These are phyloP conservation scores for Rhodotorula sphaerocarpa DNA, from an alignment of 768 basidiomycete species.

Conservation along the genomic window DNA sequence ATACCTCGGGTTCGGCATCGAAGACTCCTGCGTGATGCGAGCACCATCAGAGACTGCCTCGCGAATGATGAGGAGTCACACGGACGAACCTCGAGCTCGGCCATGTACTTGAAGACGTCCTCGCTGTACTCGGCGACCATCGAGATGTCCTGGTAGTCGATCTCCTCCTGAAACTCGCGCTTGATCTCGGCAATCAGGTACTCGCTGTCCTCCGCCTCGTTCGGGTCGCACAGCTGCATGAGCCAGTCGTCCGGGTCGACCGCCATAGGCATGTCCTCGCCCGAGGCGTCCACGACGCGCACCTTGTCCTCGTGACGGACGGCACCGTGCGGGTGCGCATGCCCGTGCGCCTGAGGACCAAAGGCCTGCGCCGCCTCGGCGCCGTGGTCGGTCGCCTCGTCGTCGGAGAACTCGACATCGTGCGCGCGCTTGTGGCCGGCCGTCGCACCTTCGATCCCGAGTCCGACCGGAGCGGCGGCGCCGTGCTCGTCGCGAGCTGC, in stretches of 20 bases:
- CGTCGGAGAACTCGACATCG: slow-evolving; percentile 27
- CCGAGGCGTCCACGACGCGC: slow-evolving; percentile 21
- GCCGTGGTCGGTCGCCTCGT: neutral
- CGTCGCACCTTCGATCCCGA: slow-evolving; percentile 5
- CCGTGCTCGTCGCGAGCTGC: neutral
- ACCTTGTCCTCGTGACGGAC: slow-evolving; percentile 31
- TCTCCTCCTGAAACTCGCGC: slow-evolving; percentile 58
- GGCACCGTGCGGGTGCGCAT: neutral
- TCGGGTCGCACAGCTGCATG: slow-evolving; percentile 38
- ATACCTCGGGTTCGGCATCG: slow-evolving; percentile 87
- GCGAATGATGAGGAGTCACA: neutral
- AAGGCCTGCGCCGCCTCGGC: slow-evolving; percentile 4
- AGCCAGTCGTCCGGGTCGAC: slow-evolving; percentile 47
- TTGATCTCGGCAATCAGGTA: slow-evolving; percentile 60
- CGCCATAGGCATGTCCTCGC: neutral
- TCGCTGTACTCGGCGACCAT: slow-evolving; percentile 99
- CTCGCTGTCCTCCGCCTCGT: slow-evolving; percentile 41
- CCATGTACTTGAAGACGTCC: slow-evolving; percentile 96
- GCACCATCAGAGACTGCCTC: neutral
- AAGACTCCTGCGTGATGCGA: slow-evolving; percentile 53
- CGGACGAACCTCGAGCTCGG: slow-evolving; percentile 68
- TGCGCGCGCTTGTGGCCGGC: slow-evolving; percentile 19
- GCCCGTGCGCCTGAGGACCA: neutral
- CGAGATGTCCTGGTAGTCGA: slow-evolving; percentile 71
- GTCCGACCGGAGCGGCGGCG: neutral